Conservation (phyloP, 108 stramenopile species). For the Schizochytrium sp. region DNA sequence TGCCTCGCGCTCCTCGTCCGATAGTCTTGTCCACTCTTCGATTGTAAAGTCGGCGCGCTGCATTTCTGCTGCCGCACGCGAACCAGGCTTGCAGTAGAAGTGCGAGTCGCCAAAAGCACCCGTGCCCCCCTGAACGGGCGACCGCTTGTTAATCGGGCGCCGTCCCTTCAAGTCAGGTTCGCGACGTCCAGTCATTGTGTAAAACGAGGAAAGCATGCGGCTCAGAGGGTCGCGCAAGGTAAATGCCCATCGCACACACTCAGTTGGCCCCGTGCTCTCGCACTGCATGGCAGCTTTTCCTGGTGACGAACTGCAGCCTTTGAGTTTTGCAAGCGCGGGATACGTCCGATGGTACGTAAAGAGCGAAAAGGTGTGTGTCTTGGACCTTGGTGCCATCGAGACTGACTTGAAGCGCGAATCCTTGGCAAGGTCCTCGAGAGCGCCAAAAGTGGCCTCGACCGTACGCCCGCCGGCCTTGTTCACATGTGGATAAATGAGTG, state of each 20-base stretch:
- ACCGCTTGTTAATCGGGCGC: not conserved
- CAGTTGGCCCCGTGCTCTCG: not conserved
- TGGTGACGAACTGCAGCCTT: not conserved
- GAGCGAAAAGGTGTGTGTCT: not conserved
- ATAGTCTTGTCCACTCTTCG: not conserved
- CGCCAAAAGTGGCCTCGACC: not conserved
- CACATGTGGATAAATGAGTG: not conserved
- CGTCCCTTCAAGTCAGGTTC: not conserved
- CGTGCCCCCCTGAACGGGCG: not conserved
- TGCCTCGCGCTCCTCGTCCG: not conserved
- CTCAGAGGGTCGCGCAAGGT: not conserved
- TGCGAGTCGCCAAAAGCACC: not conserved
- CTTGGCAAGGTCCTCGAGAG: not conserved
- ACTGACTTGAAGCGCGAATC: not conserved
- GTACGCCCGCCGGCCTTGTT: slow-evolving; percentile 6
- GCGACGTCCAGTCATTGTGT: not conserved
- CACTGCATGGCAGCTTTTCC: not conserved
- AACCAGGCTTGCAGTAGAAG: not conserved
- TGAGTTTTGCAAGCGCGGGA: not conserved
- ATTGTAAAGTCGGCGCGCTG: not conserved
- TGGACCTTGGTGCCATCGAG: not conserved
- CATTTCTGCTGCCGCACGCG: not conserved
- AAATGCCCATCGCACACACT: not conserved
- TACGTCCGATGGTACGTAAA: not conserved
- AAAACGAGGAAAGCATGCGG: not conserved